A percentile compares a stretch with the other conserved stretches of the same genome.
These are phyloP conservation scores for Turritis glabra DNA, from an alignment of 345 rosid species.

Conservation along the genomic window DNA sequence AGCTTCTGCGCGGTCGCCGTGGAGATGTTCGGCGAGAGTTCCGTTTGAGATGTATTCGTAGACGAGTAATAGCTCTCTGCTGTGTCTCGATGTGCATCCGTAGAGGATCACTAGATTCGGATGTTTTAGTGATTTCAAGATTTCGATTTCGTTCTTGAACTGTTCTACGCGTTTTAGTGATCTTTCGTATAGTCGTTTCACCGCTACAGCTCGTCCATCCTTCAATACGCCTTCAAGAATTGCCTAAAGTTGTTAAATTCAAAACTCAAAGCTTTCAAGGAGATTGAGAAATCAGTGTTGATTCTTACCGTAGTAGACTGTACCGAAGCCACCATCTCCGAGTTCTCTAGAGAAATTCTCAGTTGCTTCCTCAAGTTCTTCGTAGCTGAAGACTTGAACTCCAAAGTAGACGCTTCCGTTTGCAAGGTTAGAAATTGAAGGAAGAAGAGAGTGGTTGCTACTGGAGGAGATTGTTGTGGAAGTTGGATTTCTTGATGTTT, in stretches of 20 bases:
- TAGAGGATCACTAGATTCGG: slow-evolving; percentile 65
- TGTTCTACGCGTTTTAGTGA: slow-evolving; percentile 72
- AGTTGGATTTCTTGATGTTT: slow-evolving; percentile 40
- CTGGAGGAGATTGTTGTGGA: slow-evolving; percentile 48
- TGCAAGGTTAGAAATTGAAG: slow-evolving; percentile 47
- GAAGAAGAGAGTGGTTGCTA: slow-evolving; percentile 49
- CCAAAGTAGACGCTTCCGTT: slow-evolving; percentile 67
- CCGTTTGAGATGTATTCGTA: slow-evolving; percentile 91
- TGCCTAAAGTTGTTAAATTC: not conserved
- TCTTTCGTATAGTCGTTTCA: slow-evolving; percentile 71
- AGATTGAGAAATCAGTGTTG: not conserved
- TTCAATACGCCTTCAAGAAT: slow-evolving; percentile 52
- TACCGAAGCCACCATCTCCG: slow-evolving; percentile 92
- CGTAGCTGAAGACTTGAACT: slow-evolving; percentile 63
- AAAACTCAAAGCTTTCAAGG: not conserved
- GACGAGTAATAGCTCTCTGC: slow-evolving; percentile 81
- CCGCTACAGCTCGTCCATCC: slow-evolving; percentile 82
- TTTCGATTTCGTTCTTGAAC: slow-evolving; percentile 76
- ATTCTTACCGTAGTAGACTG: slow-evolving; percentile 74
- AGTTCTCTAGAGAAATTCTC: slow-evolving; percentile 72
- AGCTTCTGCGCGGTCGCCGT: slow-evolving; percentile 51
- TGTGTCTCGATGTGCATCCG: slow-evolving; percentile 78
- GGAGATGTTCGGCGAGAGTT: slow-evolving; percentile 84
- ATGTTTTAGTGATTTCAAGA: slow-evolving; percentile 66
- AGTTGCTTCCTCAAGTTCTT: slow-evolving; percentile 85